Base-by-base conservation (phyloP, 2,329 filamentous ascomycete genomes). In the Penicillium sp. region DNA sequence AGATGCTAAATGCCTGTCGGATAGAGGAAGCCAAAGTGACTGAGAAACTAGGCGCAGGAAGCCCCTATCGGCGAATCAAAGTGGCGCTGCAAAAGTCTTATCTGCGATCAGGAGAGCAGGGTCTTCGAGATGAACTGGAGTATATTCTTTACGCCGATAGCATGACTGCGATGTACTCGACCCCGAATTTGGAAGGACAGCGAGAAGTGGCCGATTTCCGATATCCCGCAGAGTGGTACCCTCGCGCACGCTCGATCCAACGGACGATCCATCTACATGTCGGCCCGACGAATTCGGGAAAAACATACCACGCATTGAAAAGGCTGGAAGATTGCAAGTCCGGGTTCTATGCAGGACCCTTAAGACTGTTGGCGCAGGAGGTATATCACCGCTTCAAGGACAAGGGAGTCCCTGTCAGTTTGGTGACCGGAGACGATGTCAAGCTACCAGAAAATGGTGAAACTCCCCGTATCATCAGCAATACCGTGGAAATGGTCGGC, bases 211-310 rank as follows among this genome's bases (percentile, higher is more conserved):
- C 92, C n/a, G 92, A 97, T 78, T 81, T 97, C 67, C 87, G 93
- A n/a, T 93, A 88, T 76, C 95, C 95, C 0, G 85, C 89, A 58
- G 95, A 99, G 76, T 98, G 94, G 94, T 98, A 90, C 73, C 92
- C 94, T 0, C 88, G 86, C 4, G 95, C 95, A 1, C 86, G 96
- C 61, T 84, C 87, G 50, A 83, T 95, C 70, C 91, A 93, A 72
- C 85, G 95, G 49, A 94, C 88, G 0, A 85, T 99, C 44, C 92
- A 98, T 79, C 82, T 99, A 22, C 95, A 99, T 71, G 93, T 99
- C 54, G 95, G 95, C 0, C 95, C 95, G 1, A 99, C 95, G 2
- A 99, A 99, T 77, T 98, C 95, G 0, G 95, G 95, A 60, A 99
- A 99, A 82, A 99, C 96, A 0, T 99, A 98, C 74, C 90, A 93